Percentiles rank a stretch among this genome's conserved stretches.
Evolutionary conservation across 257 asterid species (phyloP).

Genomic region (Solanum pinnatisectum): DNA sequence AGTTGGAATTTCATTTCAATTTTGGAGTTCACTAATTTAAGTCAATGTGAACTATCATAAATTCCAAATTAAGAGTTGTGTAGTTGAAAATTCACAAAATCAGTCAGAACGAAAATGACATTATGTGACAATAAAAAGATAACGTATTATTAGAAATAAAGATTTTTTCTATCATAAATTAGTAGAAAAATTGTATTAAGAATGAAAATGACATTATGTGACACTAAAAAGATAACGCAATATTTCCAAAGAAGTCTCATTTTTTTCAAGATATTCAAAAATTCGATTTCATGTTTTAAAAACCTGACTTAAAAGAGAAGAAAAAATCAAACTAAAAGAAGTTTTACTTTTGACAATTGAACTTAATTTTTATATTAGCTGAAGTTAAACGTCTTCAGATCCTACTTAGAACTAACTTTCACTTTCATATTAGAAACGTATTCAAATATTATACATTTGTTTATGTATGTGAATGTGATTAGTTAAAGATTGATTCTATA

Average conservation of each 20-base stretch:
- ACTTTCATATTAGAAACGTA: not conserved
- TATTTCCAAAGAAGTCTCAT: not conserved
- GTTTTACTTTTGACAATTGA: not conserved
- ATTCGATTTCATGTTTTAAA: not conserved
- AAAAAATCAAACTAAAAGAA: not conserved
- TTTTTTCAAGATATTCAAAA: not conserved
- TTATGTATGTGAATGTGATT: not conserved
- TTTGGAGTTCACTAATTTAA: not conserved
- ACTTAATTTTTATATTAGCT: not conserved
- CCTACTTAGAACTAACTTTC: not conserved
- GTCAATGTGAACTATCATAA: not conserved
- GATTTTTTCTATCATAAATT: no score
- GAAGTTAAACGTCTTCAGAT: not conserved
- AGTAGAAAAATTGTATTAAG: not conserved
- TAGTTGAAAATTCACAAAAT: not conserved
- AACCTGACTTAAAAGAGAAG: not conserved
- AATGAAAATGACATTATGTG: not conserved
- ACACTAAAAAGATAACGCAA: not conserved
- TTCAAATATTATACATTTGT: not conserved
- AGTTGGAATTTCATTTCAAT: not conserved
- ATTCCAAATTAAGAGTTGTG: not conserved
- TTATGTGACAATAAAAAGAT: not conserved
- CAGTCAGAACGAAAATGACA: not conserved
- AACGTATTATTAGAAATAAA: no score
- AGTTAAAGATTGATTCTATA: not conserved